Base-by-base conservation (phyloP, 2,329 filamentous ascomycete genomes). In the Ilyonectria mors-panacis region DNA sequence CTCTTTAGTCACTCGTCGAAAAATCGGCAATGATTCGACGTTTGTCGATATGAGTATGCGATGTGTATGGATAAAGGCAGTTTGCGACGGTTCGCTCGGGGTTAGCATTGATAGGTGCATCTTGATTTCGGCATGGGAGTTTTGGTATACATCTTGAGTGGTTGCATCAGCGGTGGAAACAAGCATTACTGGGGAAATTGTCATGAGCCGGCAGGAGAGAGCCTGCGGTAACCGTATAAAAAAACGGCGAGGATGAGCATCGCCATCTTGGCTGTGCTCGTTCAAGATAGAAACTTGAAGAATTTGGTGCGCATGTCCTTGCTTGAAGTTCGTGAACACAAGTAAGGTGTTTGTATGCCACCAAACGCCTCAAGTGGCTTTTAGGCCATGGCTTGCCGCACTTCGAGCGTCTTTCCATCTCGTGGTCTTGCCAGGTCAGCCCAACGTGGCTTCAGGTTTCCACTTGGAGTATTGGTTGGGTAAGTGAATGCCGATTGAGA, bases 1-100 rank as follows among this genome's bases (percentile, higher is more conserved):
- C 62, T 73, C 28, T 75, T 75, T 57, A 65, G 65, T 37, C 59
- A 66, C 26, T 64, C 73, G 51, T 61, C 53, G 15, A 72, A 63
- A 51, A 62, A 35, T 13, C 60, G 65, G 30, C 53, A 58, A 64
- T 67, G 63, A 67, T 12, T n/a, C n/a, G 37, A 37, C 42, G 26
- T 7, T 21, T 39, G 45, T 9, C 26, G 23, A 13, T 30, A 26
- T 51, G 23, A 39, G 35, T 44, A 44, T n/a, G 5, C 15, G 6
- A 23, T 44, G 35, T 33, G 42, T 21, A 17, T n/a, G 15, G 17
- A n/a, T 12, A 13, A 48, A 55, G 15, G 8, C 12, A 26, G 19
- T 19, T 19, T 21, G 48, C 26, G n/a, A 54, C 17, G 7, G 15
- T 39, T 12, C 19, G n/a, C 9, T 51, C 17, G 2, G 50, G 26